Evolutionary conservation across 805 yeast species (phyloP).

Genomic region (Cyberlindnera bimundalis): DNA sequence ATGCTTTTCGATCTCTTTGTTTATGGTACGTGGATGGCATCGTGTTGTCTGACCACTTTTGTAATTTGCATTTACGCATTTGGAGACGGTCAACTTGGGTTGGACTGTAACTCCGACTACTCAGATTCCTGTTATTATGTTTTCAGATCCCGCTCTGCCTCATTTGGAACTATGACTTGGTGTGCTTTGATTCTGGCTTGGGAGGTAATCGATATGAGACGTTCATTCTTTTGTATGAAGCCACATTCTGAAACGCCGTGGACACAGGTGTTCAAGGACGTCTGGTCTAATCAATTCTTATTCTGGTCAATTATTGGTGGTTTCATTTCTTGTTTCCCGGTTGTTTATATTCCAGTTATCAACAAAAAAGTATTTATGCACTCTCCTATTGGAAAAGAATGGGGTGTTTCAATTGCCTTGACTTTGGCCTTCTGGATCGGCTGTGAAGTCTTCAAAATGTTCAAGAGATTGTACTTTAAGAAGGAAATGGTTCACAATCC

Average conservation of each 20-base stretch:
- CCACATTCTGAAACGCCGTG: constrained; percentile 56
- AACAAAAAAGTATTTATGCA: constrained; percentile 74
- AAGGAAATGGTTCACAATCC: constrained; percentile 47
- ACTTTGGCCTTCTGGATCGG: constrained; percentile 54
- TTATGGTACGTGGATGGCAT: constrained; percentile 75
- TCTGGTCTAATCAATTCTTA: constrained; percentile 72
- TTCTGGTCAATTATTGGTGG: constrained; percentile 81
- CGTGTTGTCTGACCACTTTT: constrained; percentile 63
- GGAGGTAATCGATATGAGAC: constrained; percentile 74
- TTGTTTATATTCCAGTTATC: constrained; percentile 85
- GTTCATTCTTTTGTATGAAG: constrained; percentile 69
- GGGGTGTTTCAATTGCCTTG: constrained; percentile 71
- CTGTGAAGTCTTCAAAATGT: constrained; percentile 64
- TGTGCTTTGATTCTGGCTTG: constrained; percentile 77
- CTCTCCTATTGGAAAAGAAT: constrained; percentile 67
- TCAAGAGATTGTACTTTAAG: constrained; percentile 52
- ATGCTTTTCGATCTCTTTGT: constrained; percentile 64
- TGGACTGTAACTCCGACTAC: constrained; percentile 51
- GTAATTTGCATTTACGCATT: constrained; percentile 62
- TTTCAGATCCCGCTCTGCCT: constrained; percentile 70
- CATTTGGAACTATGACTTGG: constrained; percentile 85
- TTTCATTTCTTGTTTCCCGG: constrained; percentile 70
- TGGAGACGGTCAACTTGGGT: constrained; percentile 65
- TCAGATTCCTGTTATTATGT: constrained; percentile 54
- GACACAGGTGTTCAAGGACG: constrained; percentile 57